Evolutionary conservation across 2,329 filamentous ascomycete genomes (phyloP).

Genomic region (Thermothelomyces thermophilus): DNA sequence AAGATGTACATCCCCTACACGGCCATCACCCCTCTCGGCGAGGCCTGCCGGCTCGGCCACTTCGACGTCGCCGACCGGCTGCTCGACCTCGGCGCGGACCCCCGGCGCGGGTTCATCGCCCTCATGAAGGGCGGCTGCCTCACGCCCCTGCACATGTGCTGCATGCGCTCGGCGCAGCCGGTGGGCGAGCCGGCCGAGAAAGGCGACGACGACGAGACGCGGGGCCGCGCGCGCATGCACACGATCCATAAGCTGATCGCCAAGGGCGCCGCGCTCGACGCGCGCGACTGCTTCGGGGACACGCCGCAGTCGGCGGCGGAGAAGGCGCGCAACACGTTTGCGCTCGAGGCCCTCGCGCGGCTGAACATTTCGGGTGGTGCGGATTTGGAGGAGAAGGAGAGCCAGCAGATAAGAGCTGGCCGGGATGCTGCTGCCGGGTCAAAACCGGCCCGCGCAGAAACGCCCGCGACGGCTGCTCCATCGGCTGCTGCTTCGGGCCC

Average conservation of each 20-base stretch:
- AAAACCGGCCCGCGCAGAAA: too few relatives aligned
- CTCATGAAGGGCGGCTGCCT: constrained; percentile 19
- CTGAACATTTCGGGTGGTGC: constrained; percentile 15
- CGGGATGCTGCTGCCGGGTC: not conserved
- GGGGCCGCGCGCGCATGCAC: constrained; percentile 12
- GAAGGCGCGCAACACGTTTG: constrained; percentile 19
- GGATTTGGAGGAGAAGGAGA: not conserved
- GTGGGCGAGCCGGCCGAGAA: not conserved
- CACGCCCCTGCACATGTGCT: constrained; percentile 25
- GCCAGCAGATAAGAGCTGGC: too few relatives aligned
- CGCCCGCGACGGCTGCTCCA: too few relatives aligned
- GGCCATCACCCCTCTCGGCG: constrained; percentile 26
- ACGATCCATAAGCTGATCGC: constrained; percentile 22
- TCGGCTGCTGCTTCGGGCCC: too few relatives aligned
- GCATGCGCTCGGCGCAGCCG: constrained; percentile 24
- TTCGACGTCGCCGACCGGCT: constrained; percentile 22
- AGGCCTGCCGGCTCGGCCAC: constrained; percentile 24
- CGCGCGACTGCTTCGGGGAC: constrained; percentile 23
- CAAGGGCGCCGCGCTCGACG: constrained; percentile 18
- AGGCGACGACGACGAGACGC: constrained; percentile 3
- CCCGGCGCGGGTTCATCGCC: constrained; percentile 20
- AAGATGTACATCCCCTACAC: constrained; percentile 26
- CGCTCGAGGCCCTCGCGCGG: constrained; percentile 18
- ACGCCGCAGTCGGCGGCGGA: constrained; percentile 24
- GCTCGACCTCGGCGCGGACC: constrained; percentile 23